phyloP scores from a whole-genome alignment of 164 flowering plant genomes.

The Tetracentron sinense region DNA sequence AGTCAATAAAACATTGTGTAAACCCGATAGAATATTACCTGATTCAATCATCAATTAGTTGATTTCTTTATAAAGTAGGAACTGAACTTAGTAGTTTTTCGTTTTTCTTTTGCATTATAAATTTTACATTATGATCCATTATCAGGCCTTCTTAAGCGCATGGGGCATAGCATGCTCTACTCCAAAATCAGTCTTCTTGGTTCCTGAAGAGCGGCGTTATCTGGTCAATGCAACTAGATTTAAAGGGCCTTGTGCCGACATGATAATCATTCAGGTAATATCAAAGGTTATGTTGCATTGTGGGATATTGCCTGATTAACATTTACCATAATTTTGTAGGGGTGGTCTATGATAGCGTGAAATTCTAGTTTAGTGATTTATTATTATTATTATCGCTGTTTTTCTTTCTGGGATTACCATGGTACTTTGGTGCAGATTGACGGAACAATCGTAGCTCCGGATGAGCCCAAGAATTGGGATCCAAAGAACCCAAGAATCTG shows the following conservation, averaged over 20 bases:
- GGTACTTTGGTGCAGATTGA: constrained; percentile 51
- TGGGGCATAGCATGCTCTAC: constrained; percentile 75
- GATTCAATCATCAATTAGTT: too few relatives aligned
- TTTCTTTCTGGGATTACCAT: background rate
- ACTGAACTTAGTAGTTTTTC: too few relatives aligned
- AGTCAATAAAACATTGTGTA: too few relatives aligned
- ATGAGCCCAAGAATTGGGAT: constrained; percentile 81
- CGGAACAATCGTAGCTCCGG: constrained; percentile 80
- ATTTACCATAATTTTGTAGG: background rate
- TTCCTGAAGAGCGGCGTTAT: constrained; percentile 63
- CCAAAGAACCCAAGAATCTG: constrained; percentile 58
- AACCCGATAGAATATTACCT: too few relatives aligned
- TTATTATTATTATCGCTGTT: too few relatives aligned
- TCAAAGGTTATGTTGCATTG: background rate
- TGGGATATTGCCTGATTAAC: background rate
- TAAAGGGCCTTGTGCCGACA: constrained; percentile 72
- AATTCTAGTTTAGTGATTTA: too few relatives aligned
- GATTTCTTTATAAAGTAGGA: too few relatives aligned
- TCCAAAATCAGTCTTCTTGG: constrained; percentile 60
- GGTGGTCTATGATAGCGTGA: too few relatives aligned
- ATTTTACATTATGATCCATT: background rate
- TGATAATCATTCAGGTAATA: constrained; percentile 60
- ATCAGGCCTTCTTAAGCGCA: constrained; percentile 69
- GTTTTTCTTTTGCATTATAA: background rate
- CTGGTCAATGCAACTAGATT: constrained; percentile 77